Base-by-base conservation (phyloP, 306 rosid species). In the Cercis canadensis region DNA sequence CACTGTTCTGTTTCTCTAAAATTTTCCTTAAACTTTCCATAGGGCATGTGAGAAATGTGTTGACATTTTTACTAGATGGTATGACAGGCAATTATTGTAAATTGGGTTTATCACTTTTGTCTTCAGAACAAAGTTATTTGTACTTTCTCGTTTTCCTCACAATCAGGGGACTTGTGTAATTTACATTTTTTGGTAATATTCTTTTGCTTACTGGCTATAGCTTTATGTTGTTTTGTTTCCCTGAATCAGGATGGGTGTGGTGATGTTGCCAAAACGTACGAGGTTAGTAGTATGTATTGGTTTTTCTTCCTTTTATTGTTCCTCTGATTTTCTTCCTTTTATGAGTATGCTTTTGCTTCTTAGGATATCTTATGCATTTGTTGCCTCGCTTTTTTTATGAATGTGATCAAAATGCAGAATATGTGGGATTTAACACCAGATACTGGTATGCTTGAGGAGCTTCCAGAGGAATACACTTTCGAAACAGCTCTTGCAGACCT, bases 351-450 rank as follows among this genome's bases (percentile, higher is more conserved):
- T 62, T 62, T 53, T 76, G 36, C 11, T 41, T 57, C 41, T 43
- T 6, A 4, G 19, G 36, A 15, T 10, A 6, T 5, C 19, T n/a
- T 47, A 14, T 6, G 43, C 58, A 4, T 18, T 36, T 55, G 24
- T 45, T 64, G 36, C 13, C 18, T 0, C 32, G 75, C 47, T 40
- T 7, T 40, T 29, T 31, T 11, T 33, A 15, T 53, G 51, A 45
- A 51, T 54, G 55, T 78, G 33, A 29, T 41, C 45, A 59, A 39
- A 41, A 62, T 71, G 79, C 79, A 88, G 94, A 82, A 82, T 59
- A 86, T 83, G 90, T 88, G 94, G 90, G 94, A 88, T 76, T 63
- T 86, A 76, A 88, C 94, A 1, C 90, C 89, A 1, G 86, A 86
- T 69, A 69, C 86, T 24, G 84, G 86, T 2, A 14, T 86, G 34